Evolutionary conservation across 2,329 filamentous ascomycete genomes (phyloP).

Genomic region (Diaporthe nobilis): DNA sequence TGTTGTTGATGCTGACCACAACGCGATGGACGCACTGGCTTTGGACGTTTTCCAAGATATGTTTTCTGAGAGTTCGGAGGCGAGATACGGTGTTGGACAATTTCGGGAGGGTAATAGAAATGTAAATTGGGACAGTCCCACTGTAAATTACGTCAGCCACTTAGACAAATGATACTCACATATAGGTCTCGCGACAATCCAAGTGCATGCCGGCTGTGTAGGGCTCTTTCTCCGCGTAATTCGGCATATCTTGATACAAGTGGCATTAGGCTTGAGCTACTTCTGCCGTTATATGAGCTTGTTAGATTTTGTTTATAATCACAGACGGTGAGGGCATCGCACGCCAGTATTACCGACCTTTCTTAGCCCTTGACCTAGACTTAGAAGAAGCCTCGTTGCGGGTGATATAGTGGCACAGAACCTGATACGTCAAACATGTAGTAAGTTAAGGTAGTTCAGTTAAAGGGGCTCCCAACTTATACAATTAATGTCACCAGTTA

Average conservation of each 20-base stretch:
- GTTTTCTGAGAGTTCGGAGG: slow-evolving; percentile 1
- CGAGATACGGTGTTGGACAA: slow-evolving; percentile 18
- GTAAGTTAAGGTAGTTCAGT: not conserved
- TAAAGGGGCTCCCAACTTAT: not conserved
- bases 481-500: not conserved
- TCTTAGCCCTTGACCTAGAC: not conserved
- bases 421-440: not conserved
- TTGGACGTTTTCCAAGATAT: slow-evolving; percentile 6
- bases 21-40: not conserved
- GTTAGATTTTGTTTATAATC: not conserved
- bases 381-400: not conserved
- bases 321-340: not conserved
- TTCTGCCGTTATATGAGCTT: slow-evolving; percentile 6
- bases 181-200: not conserved
- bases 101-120: slow-evolving; percentile 21
- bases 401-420: not conserved
- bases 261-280: not conserved
- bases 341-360: not conserved
- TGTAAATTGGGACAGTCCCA: not conserved
- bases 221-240: too few relatives aligned
- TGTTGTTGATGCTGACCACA: not conserved
- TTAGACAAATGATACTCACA: not conserved
- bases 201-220: not conserved
- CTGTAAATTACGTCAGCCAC: not conserved
- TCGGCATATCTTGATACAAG: not conserved